Percentiles rank a stretch among this genome's conserved stretches.
Evolutionary conservation across 148 eudicot genomes (phyloP).

Genomic region (Nepenthes gracilis): DNA sequence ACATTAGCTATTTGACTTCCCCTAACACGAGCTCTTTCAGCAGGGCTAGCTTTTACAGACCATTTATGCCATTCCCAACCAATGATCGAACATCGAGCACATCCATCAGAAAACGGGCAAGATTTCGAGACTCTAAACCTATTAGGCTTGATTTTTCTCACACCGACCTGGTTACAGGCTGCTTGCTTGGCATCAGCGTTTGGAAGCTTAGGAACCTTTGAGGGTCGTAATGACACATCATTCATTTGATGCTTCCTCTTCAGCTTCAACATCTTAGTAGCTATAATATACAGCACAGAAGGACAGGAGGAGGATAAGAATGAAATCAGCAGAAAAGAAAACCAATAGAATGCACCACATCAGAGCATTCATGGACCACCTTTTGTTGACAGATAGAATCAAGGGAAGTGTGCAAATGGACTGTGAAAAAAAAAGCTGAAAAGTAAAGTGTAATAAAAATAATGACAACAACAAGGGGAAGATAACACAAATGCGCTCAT

Average conservation of each 20-base stretch:
- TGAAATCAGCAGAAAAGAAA: not conserved
- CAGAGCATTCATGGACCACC: not conserved
- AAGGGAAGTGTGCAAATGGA: no score
- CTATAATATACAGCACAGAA: conserved; percentile 18
- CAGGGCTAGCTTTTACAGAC: conserved; percentile 70
- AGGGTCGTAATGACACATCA: conserved; percentile 19
- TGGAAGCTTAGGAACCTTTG: conserved; percentile 33
- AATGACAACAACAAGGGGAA: no score
- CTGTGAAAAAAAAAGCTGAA: no score
- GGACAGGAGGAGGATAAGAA: not conserved
- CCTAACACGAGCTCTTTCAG: conserved; percentile 71
- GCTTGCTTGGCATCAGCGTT: conserved; percentile 28
- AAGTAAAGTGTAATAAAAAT: no score
- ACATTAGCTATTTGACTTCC: conserved; percentile 33
- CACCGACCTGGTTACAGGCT: conserved; percentile 19
- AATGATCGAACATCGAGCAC: conserved; percentile 80
- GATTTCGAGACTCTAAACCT: conserved; percentile 27
- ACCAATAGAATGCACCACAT: not conserved
- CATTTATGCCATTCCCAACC: conserved; percentile 98
- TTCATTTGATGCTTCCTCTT: conserved; percentile 45
- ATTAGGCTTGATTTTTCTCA: conserved; percentile 16
- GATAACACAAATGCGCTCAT: no score
- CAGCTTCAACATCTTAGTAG: conserved; percentile 25
- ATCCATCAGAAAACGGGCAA: conserved; percentile 66
- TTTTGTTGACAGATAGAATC: no score